These are phyloP conservation scores for Panellus pusillus DNA, from an alignment of 768 basidiomycete genomes.

Conservation along the genomic window DNA sequence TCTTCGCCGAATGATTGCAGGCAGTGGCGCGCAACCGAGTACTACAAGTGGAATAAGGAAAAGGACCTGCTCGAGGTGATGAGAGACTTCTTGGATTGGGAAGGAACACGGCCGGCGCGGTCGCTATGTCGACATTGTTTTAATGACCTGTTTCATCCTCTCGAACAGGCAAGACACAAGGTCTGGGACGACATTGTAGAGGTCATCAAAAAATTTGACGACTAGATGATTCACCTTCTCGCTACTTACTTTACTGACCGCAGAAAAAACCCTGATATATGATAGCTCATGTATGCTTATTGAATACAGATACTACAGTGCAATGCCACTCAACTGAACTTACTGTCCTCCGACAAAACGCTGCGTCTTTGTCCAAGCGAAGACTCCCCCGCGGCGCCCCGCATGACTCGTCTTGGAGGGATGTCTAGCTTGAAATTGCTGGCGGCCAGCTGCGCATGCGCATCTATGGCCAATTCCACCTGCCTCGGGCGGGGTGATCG, in stretches of 20 bases:
- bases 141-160: not conserved
- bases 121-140: slow-evolving; percentile 11
- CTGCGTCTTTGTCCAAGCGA: slow-evolving; percentile 17
- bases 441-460: slow-evolving; percentile 27
- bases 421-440: slow-evolving; percentile 39
- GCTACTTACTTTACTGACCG: not conserved
- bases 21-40: not conserved
- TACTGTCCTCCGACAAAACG: slow-evolving; percentile 15
- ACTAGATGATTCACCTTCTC: not conserved
- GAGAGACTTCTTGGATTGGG: slow-evolving; percentile 1
- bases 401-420: slow-evolving; percentile 39
- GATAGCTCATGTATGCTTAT: not conserved
- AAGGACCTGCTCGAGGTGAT: not conserved
- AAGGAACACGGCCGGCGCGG: not conserved
- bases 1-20: not conserved
- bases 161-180: not conserved
- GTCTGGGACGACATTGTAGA: slow-evolving; percentile 9
- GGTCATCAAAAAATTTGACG: not conserved
- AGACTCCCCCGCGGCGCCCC: slow-evolving; percentile 6
- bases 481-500: slow-evolving; percentile 37
- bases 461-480: slow-evolving; percentile 29
- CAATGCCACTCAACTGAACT: slow-evolving; percentile 11
- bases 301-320: slow-evolving; percentile 1
- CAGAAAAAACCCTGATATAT: too few species aligned
- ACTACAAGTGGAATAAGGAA: not conserved